Percentiles rank a stretch among this genome's conserved stretches.
phyloP scores from a whole-genome alignment of 2,329 filamentous ascomycete genomes.

The Epichloe elymi region DNA sequence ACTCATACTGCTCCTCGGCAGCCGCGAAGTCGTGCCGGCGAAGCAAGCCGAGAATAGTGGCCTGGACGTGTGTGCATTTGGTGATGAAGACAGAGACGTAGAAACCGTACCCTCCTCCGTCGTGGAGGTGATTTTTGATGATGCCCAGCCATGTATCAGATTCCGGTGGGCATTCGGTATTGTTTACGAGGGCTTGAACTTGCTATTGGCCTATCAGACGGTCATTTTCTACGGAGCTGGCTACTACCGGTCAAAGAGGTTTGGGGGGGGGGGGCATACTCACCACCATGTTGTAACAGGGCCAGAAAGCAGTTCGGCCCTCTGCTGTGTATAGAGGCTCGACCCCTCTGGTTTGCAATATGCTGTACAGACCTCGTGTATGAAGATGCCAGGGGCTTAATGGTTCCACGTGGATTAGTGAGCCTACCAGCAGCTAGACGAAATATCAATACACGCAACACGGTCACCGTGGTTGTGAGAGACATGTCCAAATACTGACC shows the following conservation, averaged over 20 bases:
- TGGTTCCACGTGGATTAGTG: slow-evolving; percentile 14
- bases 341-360: slow-evolving; percentile 23
- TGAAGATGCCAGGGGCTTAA: slow-evolving; percentile 25
- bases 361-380: slow-evolving; percentile 21
- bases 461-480: neutral
- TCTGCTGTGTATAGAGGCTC: slow-evolving; percentile 11
- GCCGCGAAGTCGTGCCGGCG: slow-evolving; percentile 13
- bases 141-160: slow-evolving; percentile 22
- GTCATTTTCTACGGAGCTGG: no score
- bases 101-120: slow-evolving; percentile 16
- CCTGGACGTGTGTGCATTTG: slow-evolving; percentile 16
- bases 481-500: slow-evolving; percentile 11
- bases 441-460: neutral
- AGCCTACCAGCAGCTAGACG: slow-evolving; percentile 24
- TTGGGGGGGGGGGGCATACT: slow-evolving; percentile 9
- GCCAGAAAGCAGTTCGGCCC: slow-evolving; percentile 24
- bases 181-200: slow-evolving; percentile 22
- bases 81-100: slow-evolving; percentile 16
- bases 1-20: slow-evolving; percentile 16
- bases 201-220: slow-evolving; percentile 14
- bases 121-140: slow-evolving; percentile 14
- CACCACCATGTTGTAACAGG: slow-evolving; percentile 25
- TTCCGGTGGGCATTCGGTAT: slow-evolving; percentile 22
- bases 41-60: slow-evolving; percentile 16
- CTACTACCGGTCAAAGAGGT: no score